These are phyloP conservation scores for Metschnikowia dekortorum DNA, from an alignment of 805 yeast genomes.

Conservation along the genomic window DNA sequence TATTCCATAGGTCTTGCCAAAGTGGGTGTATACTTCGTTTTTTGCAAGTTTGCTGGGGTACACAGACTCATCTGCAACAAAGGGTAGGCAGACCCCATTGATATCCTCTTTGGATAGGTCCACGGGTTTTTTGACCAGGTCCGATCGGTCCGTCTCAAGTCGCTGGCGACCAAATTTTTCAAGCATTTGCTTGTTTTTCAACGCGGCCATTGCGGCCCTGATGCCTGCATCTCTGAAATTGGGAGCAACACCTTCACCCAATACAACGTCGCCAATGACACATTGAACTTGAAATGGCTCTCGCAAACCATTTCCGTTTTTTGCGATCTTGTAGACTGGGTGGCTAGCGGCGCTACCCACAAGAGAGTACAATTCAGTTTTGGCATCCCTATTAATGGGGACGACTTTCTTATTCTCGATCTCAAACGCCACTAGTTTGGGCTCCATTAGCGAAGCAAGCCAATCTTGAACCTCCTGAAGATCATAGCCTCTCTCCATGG, in stretches of 20 bases:
- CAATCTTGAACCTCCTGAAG: slow-evolving; percentile 50
- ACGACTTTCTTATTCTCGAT: slow-evolving; percentile 29
- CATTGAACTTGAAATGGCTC: slow-evolving; percentile 64
- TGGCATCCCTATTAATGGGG: slow-evolving; percentile 61
- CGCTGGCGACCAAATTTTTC: slow-evolving; percentile 62
- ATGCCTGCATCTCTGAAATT: slow-evolving; percentile 74
- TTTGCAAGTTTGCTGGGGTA: slow-evolving; percentile 31
- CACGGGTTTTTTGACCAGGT: slow-evolving; percentile 8
- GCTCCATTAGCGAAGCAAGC: slow-evolving; percentile 50
- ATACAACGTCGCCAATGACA: slow-evolving; percentile 53
- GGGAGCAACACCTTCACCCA: slow-evolving; percentile 72
- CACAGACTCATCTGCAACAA: slow-evolving; percentile 24
- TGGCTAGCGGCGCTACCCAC: slow-evolving; percentile 71
- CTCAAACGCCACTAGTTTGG: slow-evolving; percentile 34
- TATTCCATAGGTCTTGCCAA: slow-evolving; percentile 32
- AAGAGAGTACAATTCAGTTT: slow-evolving; percentile 68
- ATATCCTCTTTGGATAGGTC: neutral
- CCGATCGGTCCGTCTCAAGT: slow-evolving; percentile 22
- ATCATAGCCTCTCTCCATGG: slow-evolving; percentile 50
- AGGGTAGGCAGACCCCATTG: slow-evolving; percentile 19
- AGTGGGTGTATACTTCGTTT: slow-evolving; percentile 36
- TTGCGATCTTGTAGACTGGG: slow-evolving; percentile 52
- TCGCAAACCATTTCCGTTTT: slow-evolving; percentile 42
- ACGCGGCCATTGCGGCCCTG: slow-evolving; percentile 80
- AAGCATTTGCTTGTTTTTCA: slow-evolving; percentile 52